Base-by-base conservation (phyloP, 1,139 yeast species). In the Lodderomyces beijingensis region DNA sequence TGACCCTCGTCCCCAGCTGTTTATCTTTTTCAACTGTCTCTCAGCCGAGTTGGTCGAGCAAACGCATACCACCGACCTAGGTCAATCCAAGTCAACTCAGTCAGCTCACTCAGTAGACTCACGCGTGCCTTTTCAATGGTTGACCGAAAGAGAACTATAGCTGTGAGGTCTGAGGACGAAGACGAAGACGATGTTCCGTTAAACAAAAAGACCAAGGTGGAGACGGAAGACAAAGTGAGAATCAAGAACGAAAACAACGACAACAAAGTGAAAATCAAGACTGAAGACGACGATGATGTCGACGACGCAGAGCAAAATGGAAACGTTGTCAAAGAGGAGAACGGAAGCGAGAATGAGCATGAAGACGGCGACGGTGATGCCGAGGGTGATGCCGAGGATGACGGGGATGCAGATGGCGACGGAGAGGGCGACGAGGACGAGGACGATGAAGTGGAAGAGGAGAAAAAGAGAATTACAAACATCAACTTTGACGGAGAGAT, bases 401-500 rank as follows among this genome's bases (percentile, higher is more conserved):
- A 45, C 10, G 51, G 41, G 14, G 57, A 47, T 16, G 49, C 38
- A 5, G 48, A 41, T 1, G 59, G 55, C 5, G 60, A 57, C 4
- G 61, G 51, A 3, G 61, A 55, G 3, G 62, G 53, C 4, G 66
- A 63, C 1, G 68, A 57, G 3, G 63, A 61, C 4, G 69, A 65
- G 4, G 72, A 65, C 8, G 72, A 62, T 19, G 75, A 66, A 18
- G 74, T 65, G 11, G 78, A 70, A 32, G 79, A 72, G 23, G 79
- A 72, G 38, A 65, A 60, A 30, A 75, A 74, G 41, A 62, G 81
- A 27, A 73, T 69, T 28, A 63, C 72, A 3, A 61, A 59, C 3
- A 64, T 68, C 48, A 59, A 57, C 49, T 68, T 69, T 37, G 95
- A 87, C 50, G 96, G 95, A 1, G 76, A 75, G n/a, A 70, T 74